Evolutionary conservation across 2,329 filamentous ascomycete species (phyloP), one percentile per base, ranked within the genome.

Genomic region (Didymella glomerata): DNA sequence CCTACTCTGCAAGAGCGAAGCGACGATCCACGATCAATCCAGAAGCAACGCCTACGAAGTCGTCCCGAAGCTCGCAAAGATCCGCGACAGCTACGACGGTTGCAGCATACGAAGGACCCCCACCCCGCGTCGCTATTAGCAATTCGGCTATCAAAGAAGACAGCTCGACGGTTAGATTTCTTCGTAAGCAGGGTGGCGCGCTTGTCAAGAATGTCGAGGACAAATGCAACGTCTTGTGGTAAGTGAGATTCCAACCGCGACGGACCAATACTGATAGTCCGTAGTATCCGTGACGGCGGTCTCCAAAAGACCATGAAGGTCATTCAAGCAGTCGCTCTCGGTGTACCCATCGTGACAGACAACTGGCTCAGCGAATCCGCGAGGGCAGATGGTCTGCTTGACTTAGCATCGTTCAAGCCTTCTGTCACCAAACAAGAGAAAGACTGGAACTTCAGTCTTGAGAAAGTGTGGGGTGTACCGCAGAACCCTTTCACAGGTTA

Each of bases 401-500:
- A 76, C 2, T 64, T 77, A 1, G 54, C 66, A 0, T 48, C 58
- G 0, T 81, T 75, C 62, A 66, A 74, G n/a, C 77, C 79, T 0
- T 56, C 63, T 13, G 71, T 73, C 30, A 59, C 69, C 2, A 61
- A 65, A 10, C 71, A 72, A 46, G 78, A 81, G 62, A 60, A 69
- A n/a, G 73, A 76, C 20, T 80, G 78, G 78, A 66, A 69, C 0
- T 76, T 78, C 46, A 74, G 68, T 22, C 64, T 81, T 4, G 54
- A 60, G 0, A 65, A 72, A 1, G 61, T 80, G 10, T 73, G 71
- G 25, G 58, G 63, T 5, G 63, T 73, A 34, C 72, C 79, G 2
- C 72, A 76, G 42, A 80, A 52, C 9, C 61, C 81, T 54, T 85
- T 87, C 67, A 57, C 74, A 1, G 80, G 80, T 58, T 81, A 80